phyloP scores from a whole-genome alignment of 768 basidiomycete species.

The Sutorius australiensis region DNA sequence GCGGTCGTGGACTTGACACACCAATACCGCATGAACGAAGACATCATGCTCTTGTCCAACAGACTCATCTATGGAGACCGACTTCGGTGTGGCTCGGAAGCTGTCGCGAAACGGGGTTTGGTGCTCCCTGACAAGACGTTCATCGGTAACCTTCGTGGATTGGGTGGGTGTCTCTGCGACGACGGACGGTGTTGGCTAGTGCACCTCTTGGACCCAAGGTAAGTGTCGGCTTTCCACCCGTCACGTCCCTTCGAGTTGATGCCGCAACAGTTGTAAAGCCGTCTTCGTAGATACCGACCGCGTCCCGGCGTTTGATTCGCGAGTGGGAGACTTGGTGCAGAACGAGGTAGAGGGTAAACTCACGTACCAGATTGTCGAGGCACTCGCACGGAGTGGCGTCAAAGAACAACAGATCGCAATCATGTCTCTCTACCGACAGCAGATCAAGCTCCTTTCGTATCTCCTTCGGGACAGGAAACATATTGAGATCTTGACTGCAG shows the following conservation, averaged over 20 bases:
- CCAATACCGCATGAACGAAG: conserved; percentile 96
- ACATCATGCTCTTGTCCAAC: conserved; percentile 92
- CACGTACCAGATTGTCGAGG: conserved; percentile 63
- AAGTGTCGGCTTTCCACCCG: conserved; percentile 12
- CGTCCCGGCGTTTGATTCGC: conserved; percentile 74
- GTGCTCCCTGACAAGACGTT: conserved; percentile 46
- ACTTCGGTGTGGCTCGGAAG: conserved; percentile 72
- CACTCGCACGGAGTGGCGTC: conserved; percentile 64
- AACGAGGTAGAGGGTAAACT: conserved; percentile 77
- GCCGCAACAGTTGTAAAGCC: conserved; percentile 61
- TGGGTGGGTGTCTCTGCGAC: conserved; percentile 28
- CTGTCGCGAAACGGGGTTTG: conserved; percentile 60
- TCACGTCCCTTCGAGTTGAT: neutral
- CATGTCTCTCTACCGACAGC: conserved; percentile 91
- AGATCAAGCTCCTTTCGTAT: conserved; percentile 82
- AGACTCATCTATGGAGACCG: conserved; percentile 77
- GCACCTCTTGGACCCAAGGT: conserved; percentile 62
- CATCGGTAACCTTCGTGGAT: conserved; percentile 43
- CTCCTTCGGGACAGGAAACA: conserved; percentile 51
- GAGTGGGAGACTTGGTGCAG: conserved; percentile 85
- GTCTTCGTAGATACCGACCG: conserved; percentile 93
- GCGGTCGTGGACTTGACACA: conserved; percentile 81
- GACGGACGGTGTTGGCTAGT: conserved; percentile 66
- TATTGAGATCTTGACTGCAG: conserved; percentile 87
- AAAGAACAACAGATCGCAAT: conserved; percentile 72